Evolutionary conservation across 106 monocot species (phyloP).

Genomic region (Xerophyta viscosa): DNA sequence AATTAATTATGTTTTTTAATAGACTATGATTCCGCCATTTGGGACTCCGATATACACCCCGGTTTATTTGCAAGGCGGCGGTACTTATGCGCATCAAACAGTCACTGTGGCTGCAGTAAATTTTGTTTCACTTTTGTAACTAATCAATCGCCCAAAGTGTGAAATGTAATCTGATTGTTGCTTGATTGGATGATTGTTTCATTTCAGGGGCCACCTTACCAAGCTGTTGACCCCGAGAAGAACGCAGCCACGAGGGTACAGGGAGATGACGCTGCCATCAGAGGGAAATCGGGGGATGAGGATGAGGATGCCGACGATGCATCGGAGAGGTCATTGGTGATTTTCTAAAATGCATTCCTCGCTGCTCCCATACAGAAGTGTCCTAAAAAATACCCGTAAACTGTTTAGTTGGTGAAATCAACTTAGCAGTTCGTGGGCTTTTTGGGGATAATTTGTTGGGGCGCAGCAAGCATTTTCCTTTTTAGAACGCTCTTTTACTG

Average conservation of each 20-base stretch:
- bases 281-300: slow-evolving; percentile 13
- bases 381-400: too few species aligned
- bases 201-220: not conserved
- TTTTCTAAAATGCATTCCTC: not conserved
- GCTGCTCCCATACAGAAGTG: not conserved
- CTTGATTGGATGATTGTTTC: too few species aligned
- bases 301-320: slow-evolving; percentile 22
- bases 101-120: slow-evolving; percentile 8
- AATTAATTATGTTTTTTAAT: not conserved
- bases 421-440: not conserved
- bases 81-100: slow-evolving; percentile 23
- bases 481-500: too few species aligned
- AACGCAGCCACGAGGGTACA: slow-evolving; percentile 8
- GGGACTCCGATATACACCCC: slow-evolving; percentile 35
- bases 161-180: too few species aligned
- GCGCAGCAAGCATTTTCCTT: too few species aligned
- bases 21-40: slow-evolving; percentile 27
- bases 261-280: slow-evolving; percentile 8
- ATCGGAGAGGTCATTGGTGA: slow-evolving; percentile 19
- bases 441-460: not conserved
- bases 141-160: too few species aligned
- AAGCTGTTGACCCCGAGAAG: not conserved
- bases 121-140: not conserved
- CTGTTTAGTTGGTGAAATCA: not conserved
- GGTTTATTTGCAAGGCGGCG: slow-evolving; percentile 18